Base-by-base conservation (phyloP, 805 yeast genomes). In the Monosporozyma siamensis region DNA sequence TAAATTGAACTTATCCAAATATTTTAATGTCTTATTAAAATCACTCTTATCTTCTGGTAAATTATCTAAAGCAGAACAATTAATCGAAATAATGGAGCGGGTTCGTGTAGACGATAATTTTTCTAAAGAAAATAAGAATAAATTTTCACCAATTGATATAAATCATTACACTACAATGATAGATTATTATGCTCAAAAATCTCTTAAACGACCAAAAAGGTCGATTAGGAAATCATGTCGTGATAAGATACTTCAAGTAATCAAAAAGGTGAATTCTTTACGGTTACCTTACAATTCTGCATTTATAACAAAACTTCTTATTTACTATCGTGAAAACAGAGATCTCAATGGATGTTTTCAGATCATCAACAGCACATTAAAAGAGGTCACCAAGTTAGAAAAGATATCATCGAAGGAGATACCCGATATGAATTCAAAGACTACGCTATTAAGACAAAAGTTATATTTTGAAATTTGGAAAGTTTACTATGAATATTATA, bases 111-210 rank as follows among this genome's bases (percentile, higher is more conserved):
- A 32, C 18, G 11, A 11, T 18, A 9, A 17, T 15, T 32, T 32
- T 32, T 11, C 35, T 3, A 8, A 9, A 18, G n/a, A 18, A 11
- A 32, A 32, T 18, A 32, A 32, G 5, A 12, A 18, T 20, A 32
- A 32, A 18, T 32, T 17, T 10, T 22, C 35, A 18, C 15, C 35
- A 4, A 18, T 32, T 20, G 35, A 32, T 10, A 32, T 32, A 15
- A 7, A 17, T 17, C 65, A 68, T 35, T 73, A 71, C 43, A 53
- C 69, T 2, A 58, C 65, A 8, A 62, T 72, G 40, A 53, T 70
- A 7, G 63, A 64, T 29, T 51, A 59, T 39, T 66, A 63, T 31
- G 63, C 64, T 10, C 26, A 21, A 4, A 24, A 20, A 21, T 15
- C 23, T 17, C 7, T 7, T 15, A 10, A 24, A 6, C 8, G 18